Evolutionary conservation across 192 early-diverging fungal genomes (phyloP).

Genomic region (Backusella circina): DNA sequence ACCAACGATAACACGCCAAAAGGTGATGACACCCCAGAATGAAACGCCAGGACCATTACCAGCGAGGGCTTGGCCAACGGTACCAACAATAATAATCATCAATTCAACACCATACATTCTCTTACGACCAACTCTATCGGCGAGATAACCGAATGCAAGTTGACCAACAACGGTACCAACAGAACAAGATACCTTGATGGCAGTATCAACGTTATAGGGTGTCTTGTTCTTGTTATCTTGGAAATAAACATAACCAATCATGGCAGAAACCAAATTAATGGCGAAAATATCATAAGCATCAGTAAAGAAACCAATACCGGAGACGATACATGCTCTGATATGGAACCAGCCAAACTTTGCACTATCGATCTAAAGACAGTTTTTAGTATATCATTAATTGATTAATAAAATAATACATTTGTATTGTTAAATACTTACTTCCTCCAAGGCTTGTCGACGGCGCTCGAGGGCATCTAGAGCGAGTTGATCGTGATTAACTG

Average conservation of each 20-base stretch:
- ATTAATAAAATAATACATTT: background rate
- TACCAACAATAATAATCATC: constrained; percentile 89
- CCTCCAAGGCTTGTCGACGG: constrained; percentile 21
- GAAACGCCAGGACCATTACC: constrained; percentile 68
- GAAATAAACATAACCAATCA: constrained; percentile 74
- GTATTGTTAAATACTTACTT: constrained; percentile 8
- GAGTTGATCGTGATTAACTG: background rate
- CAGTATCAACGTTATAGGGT: constrained; percentile 71
- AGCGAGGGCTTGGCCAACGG: constrained; percentile 76
- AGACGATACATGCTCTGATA: constrained; percentile 67
- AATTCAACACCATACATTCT: constrained; percentile 88
- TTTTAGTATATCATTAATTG: background rate
- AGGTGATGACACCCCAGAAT: constrained; percentile 60
- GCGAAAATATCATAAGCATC: constrained; percentile 95
- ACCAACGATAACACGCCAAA: constrained; percentile 91
- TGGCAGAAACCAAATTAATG: constrained; percentile 83
- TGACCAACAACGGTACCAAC: constrained; percentile 93
- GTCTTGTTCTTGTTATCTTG: constrained; percentile 34
- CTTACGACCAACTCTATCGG: constrained; percentile 87
- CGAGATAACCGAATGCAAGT: constrained; percentile 77
- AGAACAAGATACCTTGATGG: constrained; percentile 84
- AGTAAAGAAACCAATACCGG: constrained; percentile 83
- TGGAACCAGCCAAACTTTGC: constrained; percentile 81
- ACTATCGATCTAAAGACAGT: constrained; percentile 57
- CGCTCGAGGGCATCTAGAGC: constrained; percentile 12